phyloP scores from a whole-genome alignment of 305 asterid species.

The Rubia peregrina region DNA sequence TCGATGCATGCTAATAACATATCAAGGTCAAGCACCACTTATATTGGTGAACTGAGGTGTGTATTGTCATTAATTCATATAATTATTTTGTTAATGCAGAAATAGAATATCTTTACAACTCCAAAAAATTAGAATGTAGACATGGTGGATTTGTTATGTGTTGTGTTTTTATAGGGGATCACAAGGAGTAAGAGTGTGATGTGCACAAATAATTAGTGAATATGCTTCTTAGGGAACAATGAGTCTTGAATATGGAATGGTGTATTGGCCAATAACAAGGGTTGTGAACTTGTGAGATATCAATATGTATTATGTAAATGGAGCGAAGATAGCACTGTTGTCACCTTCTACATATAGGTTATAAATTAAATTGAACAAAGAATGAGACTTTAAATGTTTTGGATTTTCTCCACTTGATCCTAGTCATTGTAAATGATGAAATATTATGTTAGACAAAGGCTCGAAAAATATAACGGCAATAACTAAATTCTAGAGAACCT shows the following conservation, averaged over 20 bases:
- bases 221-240: neutral
- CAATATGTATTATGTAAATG: too few species aligned
- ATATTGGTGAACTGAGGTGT: slow-evolving; percentile 80
- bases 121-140: neutral
- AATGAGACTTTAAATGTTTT: neutral
- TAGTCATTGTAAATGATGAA: neutral
- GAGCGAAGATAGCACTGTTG: too few species aligned
- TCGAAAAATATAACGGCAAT: neutral
- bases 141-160: neutral
- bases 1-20: slow-evolving; percentile 69
- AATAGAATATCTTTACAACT: neutral
- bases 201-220: neutral
- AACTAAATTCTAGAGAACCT: neutral
- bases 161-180: neutral
- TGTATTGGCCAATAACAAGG: neutral
- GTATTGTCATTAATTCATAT: slow-evolving; percentile 5
- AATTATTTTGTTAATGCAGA: neutral
- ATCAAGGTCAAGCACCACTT: slow-evolving; percentile 64
- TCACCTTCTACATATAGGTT: neutral
- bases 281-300: too few species aligned
- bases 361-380: neutral
- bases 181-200: neutral
- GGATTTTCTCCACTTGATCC: neutral
- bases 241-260: neutral
- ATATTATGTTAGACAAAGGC: neutral